These are phyloP conservation scores for Wickerhamomyces hampshirensis DNA, from an alignment of 805 yeast genomes.

Conservation along the genomic window DNA sequence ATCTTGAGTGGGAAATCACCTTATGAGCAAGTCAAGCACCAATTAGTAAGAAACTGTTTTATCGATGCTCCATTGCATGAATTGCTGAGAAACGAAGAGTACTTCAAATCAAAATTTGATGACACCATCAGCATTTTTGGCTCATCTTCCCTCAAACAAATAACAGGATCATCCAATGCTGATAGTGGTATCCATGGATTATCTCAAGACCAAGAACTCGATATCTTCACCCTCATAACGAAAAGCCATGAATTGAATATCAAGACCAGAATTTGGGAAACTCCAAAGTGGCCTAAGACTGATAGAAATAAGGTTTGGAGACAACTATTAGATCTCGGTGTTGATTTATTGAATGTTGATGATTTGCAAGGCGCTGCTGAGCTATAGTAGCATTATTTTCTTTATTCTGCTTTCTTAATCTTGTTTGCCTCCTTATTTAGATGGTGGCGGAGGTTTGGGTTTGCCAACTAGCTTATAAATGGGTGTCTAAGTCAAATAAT, in stretches of 20 bases:
- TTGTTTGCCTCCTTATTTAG: no score
- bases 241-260: constrained; percentile 47
- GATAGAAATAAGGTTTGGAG: constrained; percentile 44
- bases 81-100: constrained; percentile 11
- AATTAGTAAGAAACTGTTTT: constrained; percentile 11
- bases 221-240: constrained; percentile 24
- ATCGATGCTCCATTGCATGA: constrained; percentile 41
- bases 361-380: constrained; percentile 41
- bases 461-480: no score
- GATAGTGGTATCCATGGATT: constrained; percentile 25
- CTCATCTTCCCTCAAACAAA: constrained; percentile 37
- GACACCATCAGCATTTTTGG: constrained; percentile 31
- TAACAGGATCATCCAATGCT: constrained; percentile 12
- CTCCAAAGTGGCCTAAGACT: constrained; percentile 58
- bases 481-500: no score
- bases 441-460: no score
- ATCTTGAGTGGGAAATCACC: constrained; percentile 68
- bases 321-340: constrained; percentile 41
- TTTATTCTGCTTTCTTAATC: no score
- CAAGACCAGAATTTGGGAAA: constrained; percentile 66
- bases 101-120: constrained; percentile 9
- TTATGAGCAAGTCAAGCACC: constrained; percentile 26
- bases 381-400: constrained; percentile 2
- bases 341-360: constrained; percentile 61
- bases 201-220: constrained; percentile 27